Base-by-base conservation (phyloP, 306 rosid genomes). In the Gastrolobium bilobum region DNA sequence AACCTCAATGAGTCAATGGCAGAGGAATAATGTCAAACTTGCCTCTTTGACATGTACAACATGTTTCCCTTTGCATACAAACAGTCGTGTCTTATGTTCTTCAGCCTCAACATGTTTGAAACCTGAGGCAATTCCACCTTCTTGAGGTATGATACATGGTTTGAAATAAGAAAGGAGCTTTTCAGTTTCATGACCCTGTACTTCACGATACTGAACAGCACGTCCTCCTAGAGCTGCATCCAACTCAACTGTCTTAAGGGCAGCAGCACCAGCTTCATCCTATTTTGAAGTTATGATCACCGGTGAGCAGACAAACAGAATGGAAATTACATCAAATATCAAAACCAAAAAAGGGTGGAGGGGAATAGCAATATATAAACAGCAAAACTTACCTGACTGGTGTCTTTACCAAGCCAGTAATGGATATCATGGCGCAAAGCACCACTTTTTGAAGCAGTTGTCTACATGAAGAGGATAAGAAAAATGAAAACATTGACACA, bases 181-280 rank as follows among this genome's bases (percentile, higher is more conserved):
- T 50, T 91, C 96, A 1, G 97, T 96, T 86, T 96, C 99, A 39
- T 89, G 92, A 86, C 99, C 99, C 73, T 96, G 98, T 67, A 89
- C 88, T 88, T 96, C 99, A 15, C 99, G 98, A 72, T 93, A 93
- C 85, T 96, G 99, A 79, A 96, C 97, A 60, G 99, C 99, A 58
- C 98, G 98, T 66, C 98, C 99, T 78, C 99, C 99, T 62, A 96
- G 94, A 78, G 94, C 86, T 83, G 99, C 98, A 89, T 96, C 98
- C 79, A 96, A 84, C 84, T 96, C 99, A 65, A 96, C 90, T 39
- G 99, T 91, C 85, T 96, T 96, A 86, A 96, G 86, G 71, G 99
- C 99, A 78, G 98, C 98, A 20, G 89, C 50, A 38, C 99, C 99
- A 54, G 98, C 94, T 91, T 96, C 99, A 76, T 96, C 99, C 99